Evolutionary conservation across 1,139 yeast genomes (phyloP), one percentile per base, ranked within the genome.

Genomic region (Taiozyma sp.): DNA sequence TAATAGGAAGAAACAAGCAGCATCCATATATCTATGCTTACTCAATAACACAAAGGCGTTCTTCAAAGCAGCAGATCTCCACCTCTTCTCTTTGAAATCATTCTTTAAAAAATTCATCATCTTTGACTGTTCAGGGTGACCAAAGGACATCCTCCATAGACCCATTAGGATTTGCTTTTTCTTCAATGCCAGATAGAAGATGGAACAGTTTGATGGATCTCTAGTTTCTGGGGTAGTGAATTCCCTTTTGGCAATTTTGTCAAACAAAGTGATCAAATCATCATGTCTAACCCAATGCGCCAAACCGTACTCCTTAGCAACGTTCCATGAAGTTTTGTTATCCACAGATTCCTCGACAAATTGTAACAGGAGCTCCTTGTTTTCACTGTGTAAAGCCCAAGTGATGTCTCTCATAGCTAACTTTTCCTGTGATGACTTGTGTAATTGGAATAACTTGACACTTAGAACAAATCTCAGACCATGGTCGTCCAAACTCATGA

Each of bases 41-140:
- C 98, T 91, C 55, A 93, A 68, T 44, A 93, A 71, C 0, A 91
- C 98, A 72, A 81, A 93, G 0, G 99, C 99, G 69, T 93, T 93
- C 63, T 93, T 93, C 62, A 81, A 70, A 0, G 99, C 97, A 0
- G 97, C 97, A 0, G 89, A 78, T 58, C 74, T 78, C 97, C 97
- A 92, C 48, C 97, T 73, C 12, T 78, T 75, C 51, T 81, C 79
- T 1, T 70, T 71, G 63, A 92, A 93, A 65, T 95, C 95, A 64
- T 92, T 86, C 23, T 75, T 74, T 60, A 93, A 71, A 60, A 93
- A 86, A 60, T 78, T 84, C 50, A 90, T 60, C 81, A 93, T 88
- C 64, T 92, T 91, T 42, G 79, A 81, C 59, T 85, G 91, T 62
- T 95, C 99, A 4, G 84, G 78, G 65, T 91, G 91, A 28, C 87